phyloP scores from a whole-genome alignment of 202 grass and related monocot species.

The Sporobolus alterniflorus region DNA sequence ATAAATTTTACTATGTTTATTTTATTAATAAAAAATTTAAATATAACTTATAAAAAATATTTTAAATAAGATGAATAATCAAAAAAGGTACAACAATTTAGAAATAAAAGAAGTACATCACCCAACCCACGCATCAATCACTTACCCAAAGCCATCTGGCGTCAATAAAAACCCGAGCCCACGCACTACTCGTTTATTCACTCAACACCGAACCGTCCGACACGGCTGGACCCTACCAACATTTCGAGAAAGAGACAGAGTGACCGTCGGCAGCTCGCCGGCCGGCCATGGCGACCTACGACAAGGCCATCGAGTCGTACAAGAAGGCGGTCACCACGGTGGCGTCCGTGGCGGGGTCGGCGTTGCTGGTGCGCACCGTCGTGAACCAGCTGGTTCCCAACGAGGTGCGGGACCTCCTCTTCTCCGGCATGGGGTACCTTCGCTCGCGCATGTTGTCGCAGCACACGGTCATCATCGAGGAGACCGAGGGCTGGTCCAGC shows the following conservation, averaged over 20 bases:
- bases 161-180: slow-evolving; percentile 33
- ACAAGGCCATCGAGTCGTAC: slow-evolving; percentile 75
- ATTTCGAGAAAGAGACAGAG: neutral
- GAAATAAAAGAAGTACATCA: too few relatives aligned
- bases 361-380: slow-evolving; percentile 76
- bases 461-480: slow-evolving; percentile 76
- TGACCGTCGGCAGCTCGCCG: neutral
- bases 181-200: neutral
- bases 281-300: slow-evolving; percentile 58
- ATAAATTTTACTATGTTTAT: too few relatives aligned
- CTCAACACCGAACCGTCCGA: slow-evolving; percentile 36
- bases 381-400: slow-evolving; percentile 76
- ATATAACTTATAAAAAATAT: too few relatives aligned
- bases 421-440: slow-evolving; percentile 57
- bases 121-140: slow-evolving; percentile 1
- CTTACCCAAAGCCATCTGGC: neutral
- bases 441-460: slow-evolving; percentile 59
- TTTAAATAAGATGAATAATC: too few relatives aligned
- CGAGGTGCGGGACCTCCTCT: slow-evolving; percentile 64
- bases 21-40: too few relatives aligned
- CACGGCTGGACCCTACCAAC: neutral
- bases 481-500: slow-evolving; percentile 60
- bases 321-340: slow-evolving; percentile 73
- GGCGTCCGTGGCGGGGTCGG: slow-evolving; percentile 69
- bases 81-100: too few relatives aligned